Base-by-base conservation (phyloP, 768 basidiomycete genomes). In the Tricholoma hemisulphureum region DNA sequence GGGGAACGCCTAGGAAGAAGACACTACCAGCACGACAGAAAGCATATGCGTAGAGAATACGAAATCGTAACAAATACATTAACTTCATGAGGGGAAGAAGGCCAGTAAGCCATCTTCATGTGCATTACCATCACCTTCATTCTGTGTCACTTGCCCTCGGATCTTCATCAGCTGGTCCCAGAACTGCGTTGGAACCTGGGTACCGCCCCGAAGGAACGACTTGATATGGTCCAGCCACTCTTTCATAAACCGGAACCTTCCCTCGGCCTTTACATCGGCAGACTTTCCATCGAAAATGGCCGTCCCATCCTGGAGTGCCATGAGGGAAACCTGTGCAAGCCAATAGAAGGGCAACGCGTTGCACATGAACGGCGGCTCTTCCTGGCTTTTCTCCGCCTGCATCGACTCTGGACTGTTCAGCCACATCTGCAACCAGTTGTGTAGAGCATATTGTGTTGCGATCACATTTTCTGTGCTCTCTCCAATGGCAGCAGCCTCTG, bases 371-470 rank as follows among this genome's bases (percentile, higher is more conserved):
- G 77, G 70, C 9, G 72, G 71, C 39, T 72, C 73, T 13, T 70
- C 64, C 11, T 53, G 55, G 43, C 62, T 61, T 43, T 68, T 65
- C 57, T 72, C 68, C 20, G 65, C 62, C 4, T 62, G 61, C 32
- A 69, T 64, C 11, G 69, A 67, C 55, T 75, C 73, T 8, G 76
- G 75, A 59, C 68, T 73, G 29, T 70, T 67, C 45, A 74, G 67
- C 84, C 84, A 86, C 67, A 79, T 77, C 63, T 80, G 78, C 41
- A 85, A 71, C 85, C 85, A 86, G 62, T 80, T 82, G 63, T 85
- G 83, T 32, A 87, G 73, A 26, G 79, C 77, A 63, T 75, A 77
- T 63, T 85, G 83, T 31, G 80, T 70, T 11, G 71, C 62, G 63
- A 76, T 58, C 39, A 57, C 31, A 29, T 65, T 49, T 43, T 59